Base-by-base conservation (phyloP, 2,329 filamentous ascomycete species). In the Aspergillus fumigatiaffinis region DNA sequence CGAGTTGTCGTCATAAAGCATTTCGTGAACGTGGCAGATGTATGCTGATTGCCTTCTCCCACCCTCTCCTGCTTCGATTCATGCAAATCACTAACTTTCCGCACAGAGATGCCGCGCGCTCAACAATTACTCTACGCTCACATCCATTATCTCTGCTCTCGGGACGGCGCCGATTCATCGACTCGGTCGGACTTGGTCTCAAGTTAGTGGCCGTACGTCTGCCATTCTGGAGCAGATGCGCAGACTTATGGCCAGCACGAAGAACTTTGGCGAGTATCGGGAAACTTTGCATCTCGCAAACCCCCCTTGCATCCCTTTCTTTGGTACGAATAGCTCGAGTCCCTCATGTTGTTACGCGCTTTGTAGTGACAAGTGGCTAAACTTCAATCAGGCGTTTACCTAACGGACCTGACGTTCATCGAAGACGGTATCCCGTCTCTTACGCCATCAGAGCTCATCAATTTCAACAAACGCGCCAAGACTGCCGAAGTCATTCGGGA, bases 401-500 rank as follows among this genome's bases (percentile, higher is more conserved):
- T 99, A 60, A 99, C 94, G 57, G 94, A 99, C 78, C 81, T 99
- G 57, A 97, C 93, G 1, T 99, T 99, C 71, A 99, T 99, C 63
- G 94, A 99, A 75, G 93, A 99, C 69, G 94, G 94, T 65, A 99
- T 99, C 61, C 92, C 94, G 3, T 96, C 92, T 9, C 86, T 96
- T 67, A 97, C 97, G 76, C 96, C 95, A 77, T 94, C 92, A 7
- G 91, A 95, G 69, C 82, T 97, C 65, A 97, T 99, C 80, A 99
- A 99, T 78, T 99, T 99, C 76, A 92, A 92, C 69, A 99, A 99
- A 82, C 89, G 94, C 53, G 90, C 92, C 55, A 99, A 97, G 82
- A 97, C 94, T 14, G 94, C 94, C 21, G 94, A 97, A 73, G 94
- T 99, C 46, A 99, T 99, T 68, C 90, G 92, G 61, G 93, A 97